phyloP scores from a whole-genome alignment of 2,329 filamentous ascomycete genomes.

The Alternaria conjuncta region DNA sequence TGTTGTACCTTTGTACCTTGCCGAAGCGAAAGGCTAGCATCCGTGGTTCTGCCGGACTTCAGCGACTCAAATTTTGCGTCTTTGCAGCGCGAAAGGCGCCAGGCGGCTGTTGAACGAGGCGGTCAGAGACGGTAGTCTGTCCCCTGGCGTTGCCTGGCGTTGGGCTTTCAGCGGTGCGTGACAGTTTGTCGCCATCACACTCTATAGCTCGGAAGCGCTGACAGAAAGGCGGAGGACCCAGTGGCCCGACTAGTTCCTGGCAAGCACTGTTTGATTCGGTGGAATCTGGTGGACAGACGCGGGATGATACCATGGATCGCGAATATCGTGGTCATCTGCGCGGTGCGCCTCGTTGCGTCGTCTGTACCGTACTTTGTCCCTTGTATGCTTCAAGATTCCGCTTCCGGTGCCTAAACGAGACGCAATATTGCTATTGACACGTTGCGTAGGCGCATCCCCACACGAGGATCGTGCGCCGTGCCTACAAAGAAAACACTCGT shows the following conservation, averaged over 20 bases:
- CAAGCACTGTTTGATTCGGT: slow-evolving; percentile 11
- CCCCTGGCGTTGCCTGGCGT: not conserved
- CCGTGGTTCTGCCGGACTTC: slow-evolving; percentile 24
- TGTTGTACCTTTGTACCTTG: slow-evolving; percentile 49
- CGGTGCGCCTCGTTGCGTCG: slow-evolving; percentile 2
- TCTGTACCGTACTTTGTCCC: slow-evolving; percentile 8
- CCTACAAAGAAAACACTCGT: not conserved
- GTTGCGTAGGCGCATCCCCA: slow-evolving; percentile 4
- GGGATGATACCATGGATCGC: slow-evolving; percentile 12
- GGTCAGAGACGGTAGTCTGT: not conserved
- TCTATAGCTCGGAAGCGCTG: slow-evolving; percentile 1
- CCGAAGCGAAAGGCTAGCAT: slow-evolving; percentile 48
- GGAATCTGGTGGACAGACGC: slow-evolving; percentile 11
- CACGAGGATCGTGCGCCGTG: not conserved
- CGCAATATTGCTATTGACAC: slow-evolving; percentile 8
- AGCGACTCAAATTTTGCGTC: slow-evolving; percentile 13
- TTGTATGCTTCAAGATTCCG: not conserved
- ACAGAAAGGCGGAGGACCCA: slow-evolving; percentile 7
- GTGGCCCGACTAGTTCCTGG: slow-evolving; percentile 17
- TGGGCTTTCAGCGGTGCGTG: not conserved
- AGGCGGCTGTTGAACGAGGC: not conserved
- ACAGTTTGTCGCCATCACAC: not conserved
- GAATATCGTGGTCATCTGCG: slow-evolving; percentile 22
- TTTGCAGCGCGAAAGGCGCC: slow-evolving; percentile 4
- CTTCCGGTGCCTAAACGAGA: not conserved